Evolutionary conservation across 139 green algal species (phyloP).

Genomic region (Zygnema cylindricum): DNA sequence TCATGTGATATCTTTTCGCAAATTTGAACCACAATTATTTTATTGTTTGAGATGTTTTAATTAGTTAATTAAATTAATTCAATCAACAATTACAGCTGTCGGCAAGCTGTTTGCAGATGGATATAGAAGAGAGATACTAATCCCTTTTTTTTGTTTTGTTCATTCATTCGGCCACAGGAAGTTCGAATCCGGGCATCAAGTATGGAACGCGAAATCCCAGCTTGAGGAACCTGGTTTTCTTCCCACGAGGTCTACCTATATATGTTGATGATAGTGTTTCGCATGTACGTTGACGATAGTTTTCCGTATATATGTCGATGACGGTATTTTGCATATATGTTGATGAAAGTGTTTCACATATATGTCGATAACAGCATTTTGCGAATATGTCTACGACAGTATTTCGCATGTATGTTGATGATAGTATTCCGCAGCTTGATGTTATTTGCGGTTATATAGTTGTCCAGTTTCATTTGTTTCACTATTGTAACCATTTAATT

Average conservation of each 20-base stretch:
- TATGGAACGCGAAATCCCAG: neutral
- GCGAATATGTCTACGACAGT: neutral
- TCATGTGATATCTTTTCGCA: neutral
- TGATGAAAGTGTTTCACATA: neutral
- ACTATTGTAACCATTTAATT: neutral
- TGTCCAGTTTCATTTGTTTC: no score
- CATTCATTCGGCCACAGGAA: no score
- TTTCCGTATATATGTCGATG: neutral
- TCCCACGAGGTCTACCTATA: no score
- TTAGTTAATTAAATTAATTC: neutral
- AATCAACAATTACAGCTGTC: neutral
- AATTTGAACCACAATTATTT: neutral
- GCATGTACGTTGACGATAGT: neutral
- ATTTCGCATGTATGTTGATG: neutral
- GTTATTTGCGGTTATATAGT: neutral
- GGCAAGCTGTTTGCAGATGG: neutral
- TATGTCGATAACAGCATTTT: no score
- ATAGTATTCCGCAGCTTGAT: neutral
- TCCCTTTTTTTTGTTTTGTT: neutral
- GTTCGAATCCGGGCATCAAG: neutral
- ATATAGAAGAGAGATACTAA: neutral
- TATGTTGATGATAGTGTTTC: no score
- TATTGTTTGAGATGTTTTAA: neutral
- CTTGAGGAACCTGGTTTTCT: neutral
- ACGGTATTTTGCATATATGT: neutral